Evolutionary conservation across 1,284 basidiomycete species (phyloP).

Genomic region (Irpex sp.): DNA sequence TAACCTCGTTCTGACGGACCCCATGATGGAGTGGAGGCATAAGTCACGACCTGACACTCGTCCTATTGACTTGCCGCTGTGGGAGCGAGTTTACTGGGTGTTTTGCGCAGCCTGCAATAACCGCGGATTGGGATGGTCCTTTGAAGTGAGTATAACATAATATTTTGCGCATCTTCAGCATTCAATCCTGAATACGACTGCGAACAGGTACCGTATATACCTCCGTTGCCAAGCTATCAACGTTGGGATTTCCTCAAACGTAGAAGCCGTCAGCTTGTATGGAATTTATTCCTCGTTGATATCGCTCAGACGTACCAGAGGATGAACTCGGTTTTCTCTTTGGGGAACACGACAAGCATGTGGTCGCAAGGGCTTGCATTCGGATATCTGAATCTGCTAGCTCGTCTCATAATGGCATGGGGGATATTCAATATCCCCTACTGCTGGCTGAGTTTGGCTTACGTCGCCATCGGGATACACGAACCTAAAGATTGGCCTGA

Average conservation of each 20-base stretch:
- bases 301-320: neutral
- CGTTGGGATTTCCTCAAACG: neutral
- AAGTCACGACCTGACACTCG: neutral
- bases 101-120: neutral
- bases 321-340: constrained; percentile 1
- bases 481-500: constrained; percentile 29
- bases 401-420: neutral
- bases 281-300: constrained; percentile 1
- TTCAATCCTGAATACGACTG: neutral
- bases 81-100: neutral
- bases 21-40: neutral
- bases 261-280: neutral
- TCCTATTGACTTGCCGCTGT: neutral
- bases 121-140: constrained; percentile 4
- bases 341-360: neutral
- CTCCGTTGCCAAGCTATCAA: neutral
- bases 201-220: neutral
- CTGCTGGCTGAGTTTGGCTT: neutral
- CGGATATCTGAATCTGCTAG: neutral
- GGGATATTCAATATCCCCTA: constrained; percentile 1
- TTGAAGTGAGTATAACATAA: neutral
- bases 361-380: neutral
- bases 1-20: neutral
- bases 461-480: neutral
- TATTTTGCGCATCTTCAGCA: neutral